Conservation (phyloP, 2,329 filamentous ascomycete species). For the Harringtonia lauricola region DNA sequence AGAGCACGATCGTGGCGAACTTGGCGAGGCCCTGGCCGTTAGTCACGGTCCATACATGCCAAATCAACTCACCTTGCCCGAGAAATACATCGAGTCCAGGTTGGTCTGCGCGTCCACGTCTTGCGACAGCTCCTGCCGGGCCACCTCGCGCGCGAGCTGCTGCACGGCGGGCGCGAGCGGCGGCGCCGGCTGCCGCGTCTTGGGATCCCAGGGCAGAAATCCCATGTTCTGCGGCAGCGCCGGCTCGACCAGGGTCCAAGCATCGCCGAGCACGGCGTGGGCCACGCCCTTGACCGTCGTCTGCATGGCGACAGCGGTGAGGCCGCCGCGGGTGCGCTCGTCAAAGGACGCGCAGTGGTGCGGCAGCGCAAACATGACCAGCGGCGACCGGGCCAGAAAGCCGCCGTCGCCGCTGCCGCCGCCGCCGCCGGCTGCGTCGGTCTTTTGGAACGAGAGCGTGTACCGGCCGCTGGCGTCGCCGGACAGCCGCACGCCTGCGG, state of each 20-base stretch:
- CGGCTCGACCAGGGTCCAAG: slow-evolving; percentile 68
- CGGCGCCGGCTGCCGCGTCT: slow-evolving; percentile 29
- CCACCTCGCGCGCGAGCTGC: slow-evolving; percentile 46
- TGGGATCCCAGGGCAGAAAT: slow-evolving; percentile 67
- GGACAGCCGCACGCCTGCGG: slow-evolving; percentile 50
- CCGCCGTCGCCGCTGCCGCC: slow-evolving; percentile 16
- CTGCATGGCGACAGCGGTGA: slow-evolving; percentile 49
- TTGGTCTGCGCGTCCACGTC: slow-evolving; percentile 64
- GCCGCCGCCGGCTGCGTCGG: slow-evolving; percentile 41
- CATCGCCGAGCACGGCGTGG: slow-evolving; percentile 58
- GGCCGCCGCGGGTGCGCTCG: slow-evolving; percentile 35
- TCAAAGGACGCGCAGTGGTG: slow-evolving; percentile 77
- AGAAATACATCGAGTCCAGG: slow-evolving; percentile 83
- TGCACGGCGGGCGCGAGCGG: slow-evolving; percentile 42
- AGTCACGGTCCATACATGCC: slow-evolving; percentile 17
- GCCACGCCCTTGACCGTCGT: slow-evolving; percentile 80
- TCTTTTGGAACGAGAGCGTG: slow-evolving; percentile 60
- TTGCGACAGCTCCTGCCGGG: slow-evolving; percentile 58
- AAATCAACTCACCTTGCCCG: slow-evolving; percentile 56
- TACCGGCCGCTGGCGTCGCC: slow-evolving; percentile 62
- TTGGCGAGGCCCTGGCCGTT: slow-evolving; percentile 53
- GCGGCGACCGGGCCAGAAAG: slow-evolving; percentile 18
- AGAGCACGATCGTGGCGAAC: slow-evolving; percentile 59
- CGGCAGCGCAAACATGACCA: slow-evolving; percentile 81
- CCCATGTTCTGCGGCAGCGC: slow-evolving; percentile 63